Conservation (phyloP, 192 early-diverging fungal species). For the Coemansia sp. region DNA sequence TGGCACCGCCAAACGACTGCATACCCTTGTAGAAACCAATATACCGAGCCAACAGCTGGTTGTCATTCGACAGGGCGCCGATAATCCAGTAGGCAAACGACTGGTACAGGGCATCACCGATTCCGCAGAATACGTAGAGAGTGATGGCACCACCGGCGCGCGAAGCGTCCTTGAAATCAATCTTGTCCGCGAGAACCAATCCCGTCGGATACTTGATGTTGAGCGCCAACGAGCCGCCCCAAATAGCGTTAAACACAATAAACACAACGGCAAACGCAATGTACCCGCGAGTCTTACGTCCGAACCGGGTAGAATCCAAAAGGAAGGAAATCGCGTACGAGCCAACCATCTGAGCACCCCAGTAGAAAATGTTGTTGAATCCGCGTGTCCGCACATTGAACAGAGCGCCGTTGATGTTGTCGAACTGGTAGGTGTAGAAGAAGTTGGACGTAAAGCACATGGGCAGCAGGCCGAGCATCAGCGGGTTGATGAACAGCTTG, state of each 20-base stretch:
- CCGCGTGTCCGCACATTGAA: constrained; percentile 77
- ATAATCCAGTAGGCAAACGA: constrained; percentile 84
- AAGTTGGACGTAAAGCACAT: constrained; percentile 83
- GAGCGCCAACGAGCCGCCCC: constrained; percentile 67
- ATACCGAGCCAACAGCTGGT: constrained; percentile 70
- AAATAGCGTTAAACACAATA: constrained; percentile 61
- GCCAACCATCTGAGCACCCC: constrained; percentile 79
- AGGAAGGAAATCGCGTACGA: constrained; percentile 68
- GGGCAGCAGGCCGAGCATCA: constrained; percentile 72
- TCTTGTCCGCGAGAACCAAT: constrained; percentile 13
- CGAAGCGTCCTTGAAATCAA: constrained; percentile 55
- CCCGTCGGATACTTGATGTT: constrained; percentile 60
- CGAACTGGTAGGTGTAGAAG: constrained; percentile 89
- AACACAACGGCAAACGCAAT: constrained; percentile 59
- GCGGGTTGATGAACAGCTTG: constrained; percentile 78
- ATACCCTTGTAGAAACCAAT: constrained; percentile 92
- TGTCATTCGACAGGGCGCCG: constrained; percentile 84
- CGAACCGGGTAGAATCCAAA: constrained; percentile 62
- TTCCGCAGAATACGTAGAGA: constrained; percentile 76
- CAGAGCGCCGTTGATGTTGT: constrained; percentile 67
- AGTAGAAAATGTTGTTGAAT: constrained; percentile 84
- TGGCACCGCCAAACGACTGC: constrained; percentile 77
- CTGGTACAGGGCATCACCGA: constrained; percentile 86
- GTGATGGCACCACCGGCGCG: constrained; percentile 64
- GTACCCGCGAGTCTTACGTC: constrained; percentile 67